phyloP scores from a whole-genome alignment of 179 eudicot genomes.

The Carnegiea gigantea region DNA sequence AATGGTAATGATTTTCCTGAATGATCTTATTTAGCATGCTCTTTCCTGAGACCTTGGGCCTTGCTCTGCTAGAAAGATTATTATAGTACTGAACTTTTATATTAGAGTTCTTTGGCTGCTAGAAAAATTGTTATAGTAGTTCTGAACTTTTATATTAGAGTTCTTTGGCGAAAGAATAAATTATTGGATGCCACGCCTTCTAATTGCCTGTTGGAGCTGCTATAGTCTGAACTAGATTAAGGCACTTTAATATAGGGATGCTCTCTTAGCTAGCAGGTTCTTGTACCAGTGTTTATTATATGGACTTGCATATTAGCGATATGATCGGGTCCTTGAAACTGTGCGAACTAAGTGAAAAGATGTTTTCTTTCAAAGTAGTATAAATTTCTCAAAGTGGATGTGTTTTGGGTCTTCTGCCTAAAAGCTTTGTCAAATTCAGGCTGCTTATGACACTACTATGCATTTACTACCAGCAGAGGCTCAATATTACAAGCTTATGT shows the following conservation, averaged over 20 bases:
- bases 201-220: not conserved
- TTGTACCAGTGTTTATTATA: not conserved
- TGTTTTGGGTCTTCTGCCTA: not conserved
- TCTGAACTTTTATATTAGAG: not conserved
- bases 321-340: not conserved
- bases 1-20: not conserved
- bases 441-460: not conserved
- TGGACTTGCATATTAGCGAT: not conserved
- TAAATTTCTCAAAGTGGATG: not conserved
- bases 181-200: slow-evolving; percentile 1
- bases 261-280: not conserved
- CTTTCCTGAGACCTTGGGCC: not conserved
- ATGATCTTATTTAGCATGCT: not conserved
- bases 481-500: slow-evolving; percentile 3
- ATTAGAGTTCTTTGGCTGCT: not conserved
- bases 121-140: not conserved
- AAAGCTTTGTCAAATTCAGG: not conserved
- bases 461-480: not conserved
- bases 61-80: not conserved
- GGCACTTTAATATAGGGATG: not conserved
- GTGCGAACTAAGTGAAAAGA: not conserved
- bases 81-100: not conserved
- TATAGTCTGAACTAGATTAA: slow-evolving; percentile 1
- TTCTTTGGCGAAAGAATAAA: not conserved
- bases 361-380: not conserved